Conservation (phyloP, 805 yeast species). For the Spathaspora arborariae region DNA sequence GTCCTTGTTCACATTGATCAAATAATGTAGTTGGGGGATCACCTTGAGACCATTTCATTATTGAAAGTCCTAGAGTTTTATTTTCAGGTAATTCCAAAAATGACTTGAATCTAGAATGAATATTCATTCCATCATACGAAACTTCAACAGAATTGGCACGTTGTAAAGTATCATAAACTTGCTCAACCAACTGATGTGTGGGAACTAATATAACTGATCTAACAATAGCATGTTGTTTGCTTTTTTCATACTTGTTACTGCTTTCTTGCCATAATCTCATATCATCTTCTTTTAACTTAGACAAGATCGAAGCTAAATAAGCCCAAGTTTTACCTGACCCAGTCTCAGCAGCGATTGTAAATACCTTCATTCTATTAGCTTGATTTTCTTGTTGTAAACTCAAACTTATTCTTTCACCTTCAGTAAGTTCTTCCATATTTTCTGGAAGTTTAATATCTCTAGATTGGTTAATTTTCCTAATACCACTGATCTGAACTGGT, state of each 20-base stretch:
- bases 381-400: slow-evolving; percentile 29
- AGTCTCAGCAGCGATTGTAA: slow-evolving; percentile 90
- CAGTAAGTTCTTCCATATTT: slow-evolving; percentile 12
- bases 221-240: slow-evolving; percentile 35
- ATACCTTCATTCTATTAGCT: slow-evolving; percentile 45
- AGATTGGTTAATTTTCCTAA: slow-evolving; percentile 49
- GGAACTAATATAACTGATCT: slow-evolving; percentile 81
- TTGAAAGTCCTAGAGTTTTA: slow-evolving; percentile 36
- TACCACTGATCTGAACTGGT: slow-evolving; percentile 78
- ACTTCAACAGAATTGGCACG: slow-evolving; percentile 23
- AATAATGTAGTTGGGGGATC: slow-evolving; percentile 52
- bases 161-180: slow-evolving; percentile 52
- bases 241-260: slow-evolving; percentile 16
- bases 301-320: slow-evolving; percentile 71
- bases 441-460: slow-evolving; percentile 21
- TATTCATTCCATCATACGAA: slow-evolving; percentile 16
- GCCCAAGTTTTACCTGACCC: slow-evolving; percentile 98
- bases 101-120: slow-evolving; percentile 14
- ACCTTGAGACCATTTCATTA: slow-evolving; percentile 61
- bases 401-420: slow-evolving; percentile 21
- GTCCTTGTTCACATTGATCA: slow-evolving; percentile 36
- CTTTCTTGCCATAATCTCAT: slow-evolving; percentile 18
- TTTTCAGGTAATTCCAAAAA: slow-evolving; percentile 24
- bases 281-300: slow-evolving; percentile 61
- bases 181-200: slow-evolving; percentile 83